Percentiles rank a stretch among this genome's conserved stretches.
Conservation (phyloP, 2,329 filamentous ascomycete genomes). For the Pseudogymnoascus sp. region DNA sequence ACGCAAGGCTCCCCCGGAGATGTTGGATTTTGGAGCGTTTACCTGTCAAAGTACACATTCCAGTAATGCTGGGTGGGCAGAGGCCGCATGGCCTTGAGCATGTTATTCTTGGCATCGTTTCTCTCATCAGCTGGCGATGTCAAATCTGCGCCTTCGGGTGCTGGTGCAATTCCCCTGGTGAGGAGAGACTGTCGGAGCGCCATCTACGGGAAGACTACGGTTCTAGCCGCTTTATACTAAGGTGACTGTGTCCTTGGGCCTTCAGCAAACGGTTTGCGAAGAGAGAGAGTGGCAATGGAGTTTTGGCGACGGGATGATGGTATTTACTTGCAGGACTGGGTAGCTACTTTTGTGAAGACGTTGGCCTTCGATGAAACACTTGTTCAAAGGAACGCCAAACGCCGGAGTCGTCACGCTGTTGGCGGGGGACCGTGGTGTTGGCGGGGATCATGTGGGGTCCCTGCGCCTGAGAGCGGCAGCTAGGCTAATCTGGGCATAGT, state of each 20-base stretch:
- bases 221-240: conserved; percentile 6
- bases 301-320: neutral
- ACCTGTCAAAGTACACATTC: conserved; percentile 62
- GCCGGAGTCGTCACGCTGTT: neutral
- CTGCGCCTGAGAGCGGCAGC: conserved; percentile 1
- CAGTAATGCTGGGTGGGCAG: conserved; percentile 75
- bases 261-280: neutral
- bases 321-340: conserved; percentile 1
- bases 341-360: conserved; percentile 2
- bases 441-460: conserved; percentile 6
- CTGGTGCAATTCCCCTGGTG: conserved; percentile 54
- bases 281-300: neutral
- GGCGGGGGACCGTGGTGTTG: neutral
- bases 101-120: conserved; percentile 76
- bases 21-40: conserved; percentile 17
- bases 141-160: conserved; percentile 53
- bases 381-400: conserved; percentile 7
- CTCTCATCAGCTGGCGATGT: conserved; percentile 64
- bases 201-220: conserved; percentile 32
- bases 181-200: conserved; percentile 49
- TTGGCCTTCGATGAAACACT: conserved; percentile 1
- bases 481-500: neutral
- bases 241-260: conserved; percentile 2
- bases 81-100: conserved; percentile 64
- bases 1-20: neutral